A percentile compares a stretch with the other conserved stretches of the same genome.
These are phyloP conservation scores for Corchorus olitorius DNA, from an alignment of 345 rosid genomes.

Conservation along the genomic window DNA sequence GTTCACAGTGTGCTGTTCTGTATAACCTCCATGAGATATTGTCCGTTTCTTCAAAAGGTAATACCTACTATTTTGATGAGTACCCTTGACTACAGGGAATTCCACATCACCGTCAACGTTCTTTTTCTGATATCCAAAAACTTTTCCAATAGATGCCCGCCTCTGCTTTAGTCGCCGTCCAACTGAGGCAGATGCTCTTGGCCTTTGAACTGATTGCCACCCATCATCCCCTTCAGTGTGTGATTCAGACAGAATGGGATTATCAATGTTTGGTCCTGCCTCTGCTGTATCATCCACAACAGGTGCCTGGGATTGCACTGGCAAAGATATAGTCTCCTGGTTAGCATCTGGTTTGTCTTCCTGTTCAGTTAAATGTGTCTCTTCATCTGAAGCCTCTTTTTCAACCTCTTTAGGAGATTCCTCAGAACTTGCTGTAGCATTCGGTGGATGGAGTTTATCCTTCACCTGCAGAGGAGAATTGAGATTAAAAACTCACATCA, in stretches of 20 bases:
- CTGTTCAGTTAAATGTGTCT: constrained; percentile 39
- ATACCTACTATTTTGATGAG: constrained; percentile 60
- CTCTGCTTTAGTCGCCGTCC: constrained; percentile 84
- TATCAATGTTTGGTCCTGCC: constrained; percentile 33
- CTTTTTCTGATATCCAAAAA: constrained; percentile 73
- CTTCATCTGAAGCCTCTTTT: constrained; percentile 61
- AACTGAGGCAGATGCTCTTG: constrained; percentile 71
- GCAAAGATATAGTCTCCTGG: constrained; percentile 41
- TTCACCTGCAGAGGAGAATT: constrained; percentile 53
- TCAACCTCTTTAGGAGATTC: constrained; percentile 45
- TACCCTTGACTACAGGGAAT: constrained; percentile 49
- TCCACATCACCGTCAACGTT: constrained; percentile 55
- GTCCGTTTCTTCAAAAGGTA: constrained; percentile 71
- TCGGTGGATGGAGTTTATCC: constrained; percentile 51
- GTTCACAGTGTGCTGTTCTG: constrained; percentile 53
- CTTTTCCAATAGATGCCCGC: constrained; percentile 75
- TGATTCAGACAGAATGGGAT: constrained; percentile 45
- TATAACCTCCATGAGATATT: constrained; percentile 60
- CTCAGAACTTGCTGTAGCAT: constrained; percentile 39
- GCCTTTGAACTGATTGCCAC: constrained; percentile 97
- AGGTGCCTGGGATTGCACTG: constrained; percentile 47
- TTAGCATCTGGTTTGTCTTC: constrained; percentile 36
- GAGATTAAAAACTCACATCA: not conserved
- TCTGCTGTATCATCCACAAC: constrained; percentile 46
- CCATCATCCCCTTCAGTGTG: constrained; percentile 82